Conservation (phyloP, 2,329 filamentous ascomycete genomes). For the Neoascochyta sp. region DNA sequence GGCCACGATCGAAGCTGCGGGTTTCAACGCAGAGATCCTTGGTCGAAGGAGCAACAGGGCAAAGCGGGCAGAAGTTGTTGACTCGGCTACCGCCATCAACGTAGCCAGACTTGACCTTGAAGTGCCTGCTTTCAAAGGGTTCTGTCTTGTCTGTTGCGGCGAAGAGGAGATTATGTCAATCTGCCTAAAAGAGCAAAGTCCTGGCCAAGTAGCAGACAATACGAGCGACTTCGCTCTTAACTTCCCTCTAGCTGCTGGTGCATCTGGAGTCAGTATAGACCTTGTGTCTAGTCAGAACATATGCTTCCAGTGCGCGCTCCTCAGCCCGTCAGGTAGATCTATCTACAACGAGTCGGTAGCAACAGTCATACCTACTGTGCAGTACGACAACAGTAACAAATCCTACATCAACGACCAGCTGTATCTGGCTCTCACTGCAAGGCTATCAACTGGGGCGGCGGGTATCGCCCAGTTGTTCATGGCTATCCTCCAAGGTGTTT, state of each 20-base stretch:
- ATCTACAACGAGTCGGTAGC: constrained; percentile 31
- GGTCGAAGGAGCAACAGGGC: constrained; percentile 33
- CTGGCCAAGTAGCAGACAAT: constrained; percentile 21
- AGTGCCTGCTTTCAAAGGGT: constrained; percentile 22
- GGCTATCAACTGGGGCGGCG: constrained; percentile 27
- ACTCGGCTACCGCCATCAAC: constrained; percentile 11
- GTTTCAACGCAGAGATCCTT: constrained; percentile 33
- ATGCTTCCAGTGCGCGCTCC: constrained; percentile 35
- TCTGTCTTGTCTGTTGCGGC: constrained; percentile 32
- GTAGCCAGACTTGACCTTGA: constrained; percentile 26
- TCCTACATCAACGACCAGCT: constrained; percentile 35
- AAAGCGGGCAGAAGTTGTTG: constrained; percentile 22
- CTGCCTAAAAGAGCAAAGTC: constrained; percentile 25
- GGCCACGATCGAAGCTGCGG: constrained; percentile 23
- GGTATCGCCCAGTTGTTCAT: constrained; percentile 33
- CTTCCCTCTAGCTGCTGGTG: constrained; percentile 32
- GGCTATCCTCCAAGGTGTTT: constrained; percentile 24
- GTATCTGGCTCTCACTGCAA: constrained; percentile 29
- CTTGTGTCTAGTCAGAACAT: constrained; percentile 32
- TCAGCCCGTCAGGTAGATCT: constrained; percentile 17
- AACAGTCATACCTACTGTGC: constrained; percentile 26
- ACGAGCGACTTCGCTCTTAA: constrained; percentile 36
- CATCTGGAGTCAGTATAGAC: constrained; percentile 19
- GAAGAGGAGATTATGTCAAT: constrained; percentile 35
- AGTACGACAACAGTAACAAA: constrained; percentile 29